These are phyloP conservation scores for Fusarium staphyleae DNA, from an alignment of 2,329 filamentous ascomycete genomes.

Conservation along the genomic window DNA sequence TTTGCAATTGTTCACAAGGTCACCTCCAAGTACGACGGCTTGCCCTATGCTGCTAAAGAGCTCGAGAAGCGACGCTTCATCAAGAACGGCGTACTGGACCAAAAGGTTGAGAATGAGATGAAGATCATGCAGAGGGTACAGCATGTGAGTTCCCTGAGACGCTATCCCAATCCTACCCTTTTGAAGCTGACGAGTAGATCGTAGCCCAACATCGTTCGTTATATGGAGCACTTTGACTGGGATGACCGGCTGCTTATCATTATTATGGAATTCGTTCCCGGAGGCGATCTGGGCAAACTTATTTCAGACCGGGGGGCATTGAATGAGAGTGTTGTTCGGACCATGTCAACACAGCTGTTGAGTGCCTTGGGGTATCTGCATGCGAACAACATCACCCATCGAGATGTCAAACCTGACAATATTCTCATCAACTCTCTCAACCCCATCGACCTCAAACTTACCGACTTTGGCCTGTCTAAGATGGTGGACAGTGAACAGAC, in stretches of 20 bases:
- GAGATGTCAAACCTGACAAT: slow-evolving; percentile 99
- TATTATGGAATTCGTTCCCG: slow-evolving; percentile 90
- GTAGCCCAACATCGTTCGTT: slow-evolving; percentile 87
- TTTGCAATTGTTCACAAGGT: slow-evolving; percentile 95
- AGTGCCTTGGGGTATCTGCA: slow-evolving; percentile 88
- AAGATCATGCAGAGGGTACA: slow-evolving; percentile 87
- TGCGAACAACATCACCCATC: slow-evolving; percentile 86
- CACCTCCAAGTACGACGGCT: slow-evolving; percentile 83
- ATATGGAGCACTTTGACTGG: slow-evolving; percentile 87
- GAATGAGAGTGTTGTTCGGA: slow-evolving; percentile 71
- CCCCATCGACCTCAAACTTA: slow-evolving; percentile 86
- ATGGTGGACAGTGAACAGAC: slow-evolving; percentile 90
- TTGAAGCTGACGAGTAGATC: slow-evolving; percentile 17
- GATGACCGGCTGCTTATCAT: slow-evolving; percentile 87
- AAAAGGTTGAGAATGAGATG: slow-evolving; percentile 97
- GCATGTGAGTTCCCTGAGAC: slow-evolving; percentile 67
- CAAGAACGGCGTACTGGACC: slow-evolving; percentile 88
- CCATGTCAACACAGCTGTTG: slow-evolving; percentile 78
- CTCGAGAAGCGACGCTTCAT: slow-evolving; percentile 92
- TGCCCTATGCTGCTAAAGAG: slow-evolving; percentile 90
- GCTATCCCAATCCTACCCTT: background rate
- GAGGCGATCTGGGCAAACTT: slow-evolving; percentile 82
- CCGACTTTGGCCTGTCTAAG: slow-evolving; percentile 96
- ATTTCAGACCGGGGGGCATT: slow-evolving; percentile 69
- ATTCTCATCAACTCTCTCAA: slow-evolving; percentile 79